Percentiles rank a stretch among this genome's conserved stretches.
phyloP scores from a whole-genome alignment of 2,329 filamentous ascomycete genomes.

The Shiraia bambusicola region DNA sequence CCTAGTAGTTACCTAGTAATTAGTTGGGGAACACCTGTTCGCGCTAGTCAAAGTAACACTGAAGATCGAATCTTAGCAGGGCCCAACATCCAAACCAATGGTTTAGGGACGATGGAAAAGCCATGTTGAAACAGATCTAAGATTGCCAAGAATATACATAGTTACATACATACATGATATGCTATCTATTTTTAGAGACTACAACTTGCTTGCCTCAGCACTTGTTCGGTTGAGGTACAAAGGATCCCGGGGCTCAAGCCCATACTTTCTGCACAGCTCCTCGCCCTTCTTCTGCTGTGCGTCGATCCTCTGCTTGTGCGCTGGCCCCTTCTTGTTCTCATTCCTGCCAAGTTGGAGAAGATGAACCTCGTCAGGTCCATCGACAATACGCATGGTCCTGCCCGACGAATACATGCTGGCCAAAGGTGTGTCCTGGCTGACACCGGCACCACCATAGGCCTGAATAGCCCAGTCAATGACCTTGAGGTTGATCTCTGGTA shows the following conservation, averaged over 20 bases:
- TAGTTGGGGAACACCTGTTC: slow-evolving; percentile 19
- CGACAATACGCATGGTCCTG: slow-evolving; percentile 80
- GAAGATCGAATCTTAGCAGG: slow-evolving; percentile 3
- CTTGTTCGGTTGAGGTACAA: slow-evolving; percentile 46
- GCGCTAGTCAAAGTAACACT: slow-evolving; percentile 12
- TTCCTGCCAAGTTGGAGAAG: slow-evolving; percentile 74
- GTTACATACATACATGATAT: too few species aligned
- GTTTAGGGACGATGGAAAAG: background rate
- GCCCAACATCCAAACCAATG: background rate
- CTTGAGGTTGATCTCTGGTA: slow-evolving; percentile 76
- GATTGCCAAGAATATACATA: background rate
- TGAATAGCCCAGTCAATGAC: slow-evolving; percentile 96
- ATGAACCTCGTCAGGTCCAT: slow-evolving; percentile 94
- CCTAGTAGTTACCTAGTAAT: too few species aligned
- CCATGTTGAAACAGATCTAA: background rate
- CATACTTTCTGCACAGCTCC: slow-evolving; percentile 65
- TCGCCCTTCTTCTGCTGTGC: slow-evolving; percentile 66
- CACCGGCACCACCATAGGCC: slow-evolving; percentile 85
- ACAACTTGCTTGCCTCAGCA: slow-evolving; percentile 47
- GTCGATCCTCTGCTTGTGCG: slow-evolving; percentile 62
- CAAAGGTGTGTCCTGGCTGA: slow-evolving; percentile 91
- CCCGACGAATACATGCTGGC: slow-evolving; percentile 74
- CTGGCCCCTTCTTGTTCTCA: slow-evolving; percentile 70
- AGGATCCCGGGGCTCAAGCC: slow-evolving; percentile 46
- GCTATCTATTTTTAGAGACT: slow-evolving; percentile 6